Evolutionary conservation across 495 filamentous ascomycete genomes (phyloP).

Genomic region (Talaromyces thailandensis): DNA sequence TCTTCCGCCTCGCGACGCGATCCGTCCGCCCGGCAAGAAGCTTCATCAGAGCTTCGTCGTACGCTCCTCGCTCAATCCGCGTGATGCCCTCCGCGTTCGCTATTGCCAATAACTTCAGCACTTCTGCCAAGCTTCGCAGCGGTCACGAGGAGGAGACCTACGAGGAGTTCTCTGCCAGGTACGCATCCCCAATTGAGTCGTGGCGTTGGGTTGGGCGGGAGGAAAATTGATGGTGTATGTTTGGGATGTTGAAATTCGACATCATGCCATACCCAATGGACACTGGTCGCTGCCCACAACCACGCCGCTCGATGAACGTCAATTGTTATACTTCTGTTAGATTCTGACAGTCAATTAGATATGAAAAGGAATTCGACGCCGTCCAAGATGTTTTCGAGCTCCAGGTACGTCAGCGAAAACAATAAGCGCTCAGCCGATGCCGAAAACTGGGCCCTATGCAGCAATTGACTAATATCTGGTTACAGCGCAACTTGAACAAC

Average conservation of each 20-base stretch:
- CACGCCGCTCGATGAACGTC: not conserved
- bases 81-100: slow-evolving; percentile 27
- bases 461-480: not conserved
- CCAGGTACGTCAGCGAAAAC: slow-evolving; percentile 58
- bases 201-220: slow-evolving; percentile 2
- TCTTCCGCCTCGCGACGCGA: slow-evolving; percentile 64
- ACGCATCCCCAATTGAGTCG: slow-evolving; percentile 35
- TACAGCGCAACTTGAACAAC: slow-evolving; percentile 97
- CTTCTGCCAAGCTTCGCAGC: slow-evolving; percentile 46
- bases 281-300: not conserved
- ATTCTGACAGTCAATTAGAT: slow-evolving; percentile 47
- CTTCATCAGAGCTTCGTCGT: slow-evolving; percentile 44
- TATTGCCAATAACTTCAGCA: slow-evolving; percentile 58
- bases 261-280: not conserved
- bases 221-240: not conserved
- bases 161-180: slow-evolving; percentile 98
- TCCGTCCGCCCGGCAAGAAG: slow-evolving; percentile 47
- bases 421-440: not conserved
- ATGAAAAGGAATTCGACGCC: slow-evolving; percentile 96
- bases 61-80: slow-evolving; percentile 50
- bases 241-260: not conserved
- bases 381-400: slow-evolving; percentile 99
- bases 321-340: not conserved
- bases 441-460: not conserved
- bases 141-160: slow-evolving; percentile 84